Conservation (phyloP, 805 yeast species). For the Saccharomycopsis sp. region DNA sequence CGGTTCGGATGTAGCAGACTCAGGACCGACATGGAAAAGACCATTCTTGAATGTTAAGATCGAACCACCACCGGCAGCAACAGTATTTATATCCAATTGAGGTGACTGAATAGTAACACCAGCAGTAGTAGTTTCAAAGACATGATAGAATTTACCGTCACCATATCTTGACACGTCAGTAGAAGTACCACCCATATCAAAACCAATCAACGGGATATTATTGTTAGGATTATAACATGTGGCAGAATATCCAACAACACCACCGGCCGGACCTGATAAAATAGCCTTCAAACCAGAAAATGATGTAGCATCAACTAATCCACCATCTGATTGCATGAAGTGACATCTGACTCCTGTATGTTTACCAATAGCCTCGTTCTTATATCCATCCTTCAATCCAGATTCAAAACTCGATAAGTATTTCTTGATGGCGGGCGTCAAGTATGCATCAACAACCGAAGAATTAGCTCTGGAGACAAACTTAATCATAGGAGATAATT, state of each 20-base stretch:
- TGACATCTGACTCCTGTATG: conserved; percentile 52
- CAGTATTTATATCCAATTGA: conserved; percentile 73
- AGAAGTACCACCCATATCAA: conserved; percentile 90
- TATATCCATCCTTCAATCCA: conserved; percentile 52
- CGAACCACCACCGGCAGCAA: conserved; percentile 84
- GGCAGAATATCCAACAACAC: conserved; percentile 86
- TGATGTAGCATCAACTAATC: conserved; percentile 73
- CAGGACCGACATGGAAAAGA: conserved; percentile 77
- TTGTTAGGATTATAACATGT: conserved; percentile 63
- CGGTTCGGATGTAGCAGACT: conserved; percentile 81
- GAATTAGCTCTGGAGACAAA: conserved; percentile 71
- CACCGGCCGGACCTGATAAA: conserved; percentile 96
- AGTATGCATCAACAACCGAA: conserved; percentile 73
- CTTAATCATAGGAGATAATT: conserved; percentile 74
- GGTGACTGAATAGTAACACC: conserved; percentile 82
- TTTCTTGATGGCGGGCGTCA: conserved; percentile 69
- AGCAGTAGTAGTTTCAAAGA: conserved; percentile 78
- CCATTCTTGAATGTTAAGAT: conserved; percentile 63
- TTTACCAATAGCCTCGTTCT: conserved; percentile 28
- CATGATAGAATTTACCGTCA: conserved; percentile 64
- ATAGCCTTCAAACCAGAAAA: conserved; percentile 88
- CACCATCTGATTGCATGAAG: conserved; percentile 97
- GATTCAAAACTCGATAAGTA: conserved; percentile 55
- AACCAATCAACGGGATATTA: conserved; percentile 62
- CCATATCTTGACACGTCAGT: conserved; percentile 77